Base-by-base conservation (phyloP, 148 eudicot genomes). In the Camellia japonica region DNA sequence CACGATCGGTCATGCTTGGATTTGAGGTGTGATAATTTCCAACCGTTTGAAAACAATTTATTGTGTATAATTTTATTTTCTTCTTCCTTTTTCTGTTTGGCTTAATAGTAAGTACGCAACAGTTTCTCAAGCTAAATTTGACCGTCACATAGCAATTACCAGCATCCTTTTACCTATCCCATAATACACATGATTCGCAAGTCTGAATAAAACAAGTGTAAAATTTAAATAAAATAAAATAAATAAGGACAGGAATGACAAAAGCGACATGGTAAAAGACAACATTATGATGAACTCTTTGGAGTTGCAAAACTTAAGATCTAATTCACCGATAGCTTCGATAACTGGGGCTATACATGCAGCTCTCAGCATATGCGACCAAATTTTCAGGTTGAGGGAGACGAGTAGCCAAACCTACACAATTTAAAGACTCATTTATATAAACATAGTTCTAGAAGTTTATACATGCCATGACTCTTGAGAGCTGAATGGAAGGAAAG, bases 321-420 rank as follows among this genome's bases (percentile, higher is more conserved):
- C 55, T n/a, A 12, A 10, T 70, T 88, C 84, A 91, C 23, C 93
- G 89, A 77, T 92, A 92, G 73, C 71, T 84, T 12, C 90, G 86
- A 55, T 92, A 92, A 19, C 56, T 77, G 75, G 97, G 97, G 88
- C 91, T 88, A 85, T 90, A 92, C 97, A 92, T 92, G 75, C 90
- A 92, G 87, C 91, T 90, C 86, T 90, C 91, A 4, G 97, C 97
- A 51, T 89, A 83, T 49, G 85, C 88, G n/a, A 90, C 90, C 13
- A 92, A 85, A 78, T 92, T 77, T 5, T 80, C 87, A 0, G 97
- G 92, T 78, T 84, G 94, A 46, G 97, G 97, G 54, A 92, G 94
- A 73, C 90, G 90, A 83, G 92, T 85, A n/a, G 97, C 97, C 85
- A 92, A 79, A 81, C 97, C 97, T 92, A 62, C 44, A 15, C 79